These are phyloP conservation scores for Solanum virginianum DNA, from an alignment of 257 asterid species.

Conservation along the genomic window DNA sequence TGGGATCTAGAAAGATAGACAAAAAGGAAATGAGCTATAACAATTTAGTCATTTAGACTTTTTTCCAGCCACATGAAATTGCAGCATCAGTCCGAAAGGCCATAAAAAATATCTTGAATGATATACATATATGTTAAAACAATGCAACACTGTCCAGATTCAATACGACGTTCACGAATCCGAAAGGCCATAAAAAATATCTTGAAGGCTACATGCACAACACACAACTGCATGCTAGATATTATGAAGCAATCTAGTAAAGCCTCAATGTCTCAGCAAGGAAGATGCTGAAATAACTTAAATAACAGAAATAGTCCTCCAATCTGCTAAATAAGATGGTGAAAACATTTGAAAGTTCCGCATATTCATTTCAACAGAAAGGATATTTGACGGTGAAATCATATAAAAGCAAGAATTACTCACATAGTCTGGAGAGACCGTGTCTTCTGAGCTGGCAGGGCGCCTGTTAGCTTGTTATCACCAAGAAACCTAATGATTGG, in stretches of 20 bases:
- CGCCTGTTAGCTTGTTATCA: slow-evolving; percentile 50
- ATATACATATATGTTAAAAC: no score
- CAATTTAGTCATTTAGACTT: neutral
- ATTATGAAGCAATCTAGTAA: neutral
- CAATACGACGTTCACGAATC: no score
- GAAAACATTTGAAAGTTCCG: neutral
- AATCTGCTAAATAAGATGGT: neutral
- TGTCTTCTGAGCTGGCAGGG: slow-evolving; percentile 39
- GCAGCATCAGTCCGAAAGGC: neutral
- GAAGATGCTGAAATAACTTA: neutral
- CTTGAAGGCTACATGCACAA: neutral
- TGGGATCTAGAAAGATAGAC: neutral
- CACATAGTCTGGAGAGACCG: slow-evolving; percentile 41
- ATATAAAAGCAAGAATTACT: slow-evolving; percentile 3
- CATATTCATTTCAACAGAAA: neutral
- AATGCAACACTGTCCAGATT: no score
- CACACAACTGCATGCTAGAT: neutral
- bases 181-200: neutral
- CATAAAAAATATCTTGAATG: neutral
- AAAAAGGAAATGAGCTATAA: neutral
- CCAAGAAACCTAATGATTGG: slow-evolving; percentile 67
- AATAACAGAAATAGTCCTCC: neutral
- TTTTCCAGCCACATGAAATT: neutral
- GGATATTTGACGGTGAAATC: neutral
- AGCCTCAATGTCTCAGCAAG: neutral